A percentile compares a stretch with the other conserved stretches of the same genome.
Evolutionary conservation across 2,329 filamentous ascomycete species (phyloP).

Genomic region (Aspergillus proliferans): DNA sequence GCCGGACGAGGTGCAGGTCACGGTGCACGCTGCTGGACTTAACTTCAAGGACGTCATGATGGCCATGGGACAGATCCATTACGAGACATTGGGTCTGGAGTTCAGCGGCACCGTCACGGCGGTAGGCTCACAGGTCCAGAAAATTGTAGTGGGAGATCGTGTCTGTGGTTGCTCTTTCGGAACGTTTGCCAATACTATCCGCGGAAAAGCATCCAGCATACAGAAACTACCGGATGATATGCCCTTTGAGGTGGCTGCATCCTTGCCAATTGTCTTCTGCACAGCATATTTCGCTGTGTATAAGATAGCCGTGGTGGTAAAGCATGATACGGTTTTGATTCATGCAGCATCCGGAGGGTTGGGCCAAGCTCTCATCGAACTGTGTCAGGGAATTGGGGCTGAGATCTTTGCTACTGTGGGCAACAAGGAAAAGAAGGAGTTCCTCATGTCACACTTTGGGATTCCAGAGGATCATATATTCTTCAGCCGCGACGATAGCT

Average conservation of each 20-base stretch:
- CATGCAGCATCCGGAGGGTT: not conserved
- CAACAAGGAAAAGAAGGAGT: not conserved
- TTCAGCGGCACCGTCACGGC: slow-evolving; percentile 33
- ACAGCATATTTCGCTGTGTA: not conserved
- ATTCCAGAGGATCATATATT: not conserved
- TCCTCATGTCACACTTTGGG: not conserved
- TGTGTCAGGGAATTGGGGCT: not conserved
- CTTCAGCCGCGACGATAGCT: not conserved
- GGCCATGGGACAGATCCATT: slow-evolving; percentile 12
- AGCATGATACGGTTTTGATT: not conserved
- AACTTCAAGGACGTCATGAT: slow-evolving; percentile 11
- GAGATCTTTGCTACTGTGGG: not conserved
- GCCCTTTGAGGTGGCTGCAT: not conserved
- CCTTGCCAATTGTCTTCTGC: not conserved
- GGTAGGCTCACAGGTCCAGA: slow-evolving; percentile 22
- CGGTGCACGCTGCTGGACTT: slow-evolving; percentile 13
- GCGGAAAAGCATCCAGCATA: not conserved
- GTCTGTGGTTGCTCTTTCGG: slow-evolving; percentile 14
- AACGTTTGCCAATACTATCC: not conserved
- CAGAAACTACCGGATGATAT: not conserved
- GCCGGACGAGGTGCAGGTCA: slow-evolving; percentile 16
- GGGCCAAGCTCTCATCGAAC: not conserved
- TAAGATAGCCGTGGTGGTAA: not conserved
- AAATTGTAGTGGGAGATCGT: slow-evolving; percentile 37
- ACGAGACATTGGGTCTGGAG: slow-evolving; percentile 36